A percentile compares a stretch with the other conserved stretches of the same genome.
phyloP scores from a whole-genome alignment of 2,329 filamentous ascomycete species.

The Tolypocladium sp. region DNA sequence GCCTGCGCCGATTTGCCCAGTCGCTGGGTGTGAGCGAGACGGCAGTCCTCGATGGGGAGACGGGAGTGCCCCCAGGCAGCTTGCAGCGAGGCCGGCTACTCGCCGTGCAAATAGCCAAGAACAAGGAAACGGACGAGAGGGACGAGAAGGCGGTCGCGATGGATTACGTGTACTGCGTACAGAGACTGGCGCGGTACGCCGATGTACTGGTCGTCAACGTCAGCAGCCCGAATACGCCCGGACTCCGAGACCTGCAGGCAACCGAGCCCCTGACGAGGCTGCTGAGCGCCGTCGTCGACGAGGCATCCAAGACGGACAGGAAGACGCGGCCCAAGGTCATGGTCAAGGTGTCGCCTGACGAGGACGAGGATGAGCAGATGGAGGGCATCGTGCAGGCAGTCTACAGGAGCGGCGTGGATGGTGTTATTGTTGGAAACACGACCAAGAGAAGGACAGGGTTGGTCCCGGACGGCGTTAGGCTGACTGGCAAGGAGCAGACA shows the following conservation, averaged over 20 bases:
- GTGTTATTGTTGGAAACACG: slow-evolving; percentile 94
- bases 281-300: slow-evolving; percentile 71
- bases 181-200: slow-evolving; percentile 74
- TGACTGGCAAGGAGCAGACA: slow-evolving; percentile 57
- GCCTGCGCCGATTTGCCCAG: slow-evolving; percentile 70
- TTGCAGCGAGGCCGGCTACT: slow-evolving; percentile 67
- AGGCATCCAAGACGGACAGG: slow-evolving; percentile 60
- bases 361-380: slow-evolving; percentile 77
- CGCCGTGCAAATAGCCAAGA: slow-evolving; percentile 92
- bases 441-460: slow-evolving; percentile 73
- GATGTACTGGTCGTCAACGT: slow-evolving; percentile 98
- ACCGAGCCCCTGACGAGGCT: slow-evolving; percentile 74
- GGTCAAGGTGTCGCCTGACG: slow-evolving; percentile 97
- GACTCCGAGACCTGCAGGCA: slow-evolving; percentile 78
- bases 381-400: slow-evolving; percentile 83
- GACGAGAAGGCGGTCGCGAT: slow-evolving; percentile 75
- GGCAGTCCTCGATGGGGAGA: slow-evolving; percentile 67
- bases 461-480: slow-evolving; percentile 54
- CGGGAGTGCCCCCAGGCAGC: slow-evolving; percentile 73
- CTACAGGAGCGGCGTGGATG: slow-evolving; percentile 77
- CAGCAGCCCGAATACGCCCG: slow-evolving; percentile 91
- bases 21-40: slow-evolving; percentile 60
- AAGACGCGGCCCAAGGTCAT: slow-evolving; percentile 65
- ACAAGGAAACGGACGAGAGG: slow-evolving; percentile 79
- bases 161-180: slow-evolving; percentile 84